Evolutionary conservation across 1,284 basidiomycete genomes (phyloP).

Genomic region (Microbotryomycetes sp.): DNA sequence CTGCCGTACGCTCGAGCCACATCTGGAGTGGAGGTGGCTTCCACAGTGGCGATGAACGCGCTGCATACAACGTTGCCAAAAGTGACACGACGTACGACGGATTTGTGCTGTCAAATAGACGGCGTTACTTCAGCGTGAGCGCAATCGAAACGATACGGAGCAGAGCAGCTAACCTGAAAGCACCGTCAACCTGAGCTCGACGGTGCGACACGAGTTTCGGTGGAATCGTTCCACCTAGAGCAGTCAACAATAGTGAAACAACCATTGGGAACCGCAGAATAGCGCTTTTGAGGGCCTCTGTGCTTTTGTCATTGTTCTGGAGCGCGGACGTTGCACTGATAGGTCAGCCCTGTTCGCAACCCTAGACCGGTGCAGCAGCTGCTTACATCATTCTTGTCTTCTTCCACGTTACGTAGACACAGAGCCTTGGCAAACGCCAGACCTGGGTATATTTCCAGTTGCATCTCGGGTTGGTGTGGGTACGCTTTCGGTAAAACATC

Average conservation of each 20-base stretch:
- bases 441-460: constrained; percentile 64
- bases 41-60: constrained; percentile 69
- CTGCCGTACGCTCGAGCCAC: constrained; percentile 55
- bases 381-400: constrained; percentile 54
- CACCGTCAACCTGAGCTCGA: constrained; percentile 14
- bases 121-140: constrained; percentile 31
- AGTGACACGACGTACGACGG: constrained; percentile 48
- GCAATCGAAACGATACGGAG: constrained; percentile 15
- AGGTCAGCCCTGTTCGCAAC: neutral
- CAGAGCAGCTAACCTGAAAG: constrained; percentile 35
- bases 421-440: constrained; percentile 72
- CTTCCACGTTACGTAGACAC: constrained; percentile 51
- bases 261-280: constrained; percentile 71
- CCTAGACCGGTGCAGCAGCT: no score
- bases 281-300: constrained; percentile 61
- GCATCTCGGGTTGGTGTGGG: constrained; percentile 38
- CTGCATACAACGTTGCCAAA: constrained; percentile 75
- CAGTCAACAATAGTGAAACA: constrained; percentile 71
- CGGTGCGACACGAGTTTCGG: constrained; percentile 53
- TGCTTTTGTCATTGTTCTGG: constrained; percentile 55
- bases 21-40: constrained; percentile 58
- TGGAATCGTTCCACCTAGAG: constrained; percentile 64
- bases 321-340: neutral
- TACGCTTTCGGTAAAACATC: constrained; percentile 21
- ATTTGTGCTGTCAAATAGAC: constrained; percentile 4